Evolutionary conservation across 106 monocot species (phyloP), one percentile per base, ranked within the genome.

Genomic region (Allium cepa): DNA sequence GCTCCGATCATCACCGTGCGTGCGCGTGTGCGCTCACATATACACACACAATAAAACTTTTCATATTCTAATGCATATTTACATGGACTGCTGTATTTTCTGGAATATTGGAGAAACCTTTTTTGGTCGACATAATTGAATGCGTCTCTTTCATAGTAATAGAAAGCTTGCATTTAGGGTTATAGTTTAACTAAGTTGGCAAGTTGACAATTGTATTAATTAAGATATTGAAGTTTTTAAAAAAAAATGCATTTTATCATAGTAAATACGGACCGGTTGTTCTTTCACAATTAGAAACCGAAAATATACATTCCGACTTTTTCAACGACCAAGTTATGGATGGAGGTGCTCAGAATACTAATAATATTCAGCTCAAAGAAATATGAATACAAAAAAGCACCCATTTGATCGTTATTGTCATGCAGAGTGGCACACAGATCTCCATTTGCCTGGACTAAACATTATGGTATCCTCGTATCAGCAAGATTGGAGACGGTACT

Each of bases 401-500:
- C 15, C 15, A 12, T 36, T 11, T 63, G 63, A 63, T 63, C 63
- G 3, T 5, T 46, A 10, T 7, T 46, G 45, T 63, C 0, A 63
- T 13, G 46, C 11, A 45, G 36, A 36, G 36, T 36, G 5, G 36
- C 36, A 36, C 36, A 36, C 1, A 36, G 36, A 36, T 36, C 36
- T 36, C 36, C 0, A 36, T 36, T 36, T 36, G 36, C 36, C 36
- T 36, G 5, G 36, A 36, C 36, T 14, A 63, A 4, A 50, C 26
- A 52, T 52, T 17, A 66, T 11, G 9, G 49, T 48, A 22, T 66
- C n/a, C 8, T 22, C 52, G 14, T 26, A 66, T 52, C 51, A 66
- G 52, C 66, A 26, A 52, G 66, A 66, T 18, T 66, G 66, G 52
- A 66, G 17, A 9, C 49, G 66, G 66, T 64, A 64, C 8, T 64